Evolutionary conservation across 352 stramenopile genomes (phyloP).

Genomic region (Phytophthora lateralis): DNA sequence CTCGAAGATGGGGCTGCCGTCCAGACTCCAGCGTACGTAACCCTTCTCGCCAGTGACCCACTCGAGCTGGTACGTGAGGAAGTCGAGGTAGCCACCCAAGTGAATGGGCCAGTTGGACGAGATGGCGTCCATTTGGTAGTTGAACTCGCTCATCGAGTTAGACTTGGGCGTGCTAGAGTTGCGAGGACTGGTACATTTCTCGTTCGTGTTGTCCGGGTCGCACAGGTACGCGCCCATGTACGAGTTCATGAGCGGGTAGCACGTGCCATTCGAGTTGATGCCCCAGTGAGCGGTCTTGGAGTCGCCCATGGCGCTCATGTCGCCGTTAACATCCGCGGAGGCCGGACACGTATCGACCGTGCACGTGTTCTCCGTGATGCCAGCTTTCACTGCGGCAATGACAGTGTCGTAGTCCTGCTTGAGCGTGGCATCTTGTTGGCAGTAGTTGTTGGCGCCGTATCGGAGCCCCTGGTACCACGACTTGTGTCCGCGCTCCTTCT

Average conservation of each 20-base stretch:
- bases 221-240: constrained; percentile 60
- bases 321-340: constrained; percentile 54
- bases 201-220: constrained; percentile 54
- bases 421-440: constrained; percentile 24
- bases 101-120: constrained; percentile 70
- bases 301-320: constrained; percentile 49
- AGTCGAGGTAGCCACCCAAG: constrained; percentile 56
- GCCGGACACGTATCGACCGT: constrained; percentile 46
- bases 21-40: constrained; percentile 65
- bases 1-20: constrained; percentile 57
- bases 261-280: constrained; percentile 62
- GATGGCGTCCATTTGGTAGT: constrained; percentile 73
- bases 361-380: constrained; percentile 61
- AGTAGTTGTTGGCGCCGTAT: constrained; percentile 68
- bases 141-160: constrained; percentile 71
- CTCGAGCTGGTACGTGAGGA: constrained; percentile 60
- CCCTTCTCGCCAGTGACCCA: constrained; percentile 58
- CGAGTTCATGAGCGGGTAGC: constrained; percentile 47
- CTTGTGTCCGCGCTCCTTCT: constrained; percentile 48
- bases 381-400: constrained; percentile 44
- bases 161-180: constrained; percentile 40
- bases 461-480: constrained; percentile 73
- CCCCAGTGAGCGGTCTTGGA: constrained; percentile 46
- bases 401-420: constrained; percentile 59
- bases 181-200: constrained; percentile 51